Evolutionary conservation across 768 basidiomycete genomes (phyloP).

Genomic region (Podaxis pistillaris): DNA sequence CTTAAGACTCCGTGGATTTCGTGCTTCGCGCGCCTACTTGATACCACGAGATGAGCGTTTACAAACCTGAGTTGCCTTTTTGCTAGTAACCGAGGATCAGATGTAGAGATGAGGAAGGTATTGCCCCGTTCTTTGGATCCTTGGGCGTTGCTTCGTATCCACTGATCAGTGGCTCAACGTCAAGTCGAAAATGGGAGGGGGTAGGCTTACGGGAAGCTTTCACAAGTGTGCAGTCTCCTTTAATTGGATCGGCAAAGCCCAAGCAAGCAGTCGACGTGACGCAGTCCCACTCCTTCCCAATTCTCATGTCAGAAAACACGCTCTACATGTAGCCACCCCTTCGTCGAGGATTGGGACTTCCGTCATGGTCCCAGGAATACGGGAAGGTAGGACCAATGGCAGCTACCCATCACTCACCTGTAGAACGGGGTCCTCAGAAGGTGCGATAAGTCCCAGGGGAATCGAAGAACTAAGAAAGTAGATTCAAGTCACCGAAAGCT

Average conservation of each 20-base stretch:
- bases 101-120: conserved; percentile 1
- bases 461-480: not conserved
- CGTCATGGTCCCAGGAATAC: too few relatives aligned
- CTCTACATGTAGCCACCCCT: not conserved
- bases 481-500: not conserved
- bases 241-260: not conserved
- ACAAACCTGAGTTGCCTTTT: not conserved
- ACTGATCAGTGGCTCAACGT: not conserved
- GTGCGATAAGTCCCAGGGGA: not conserved
- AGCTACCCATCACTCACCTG: not conserved
- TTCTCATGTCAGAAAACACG: not conserved
- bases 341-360: too few relatives aligned
- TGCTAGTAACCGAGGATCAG: not conserved
- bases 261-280: not conserved
- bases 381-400: not conserved
- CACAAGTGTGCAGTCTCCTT: not conserved
- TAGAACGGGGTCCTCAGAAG: not conserved
- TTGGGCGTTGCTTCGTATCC: not conserved
- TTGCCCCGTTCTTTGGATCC: not conserved
- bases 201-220: not conserved
- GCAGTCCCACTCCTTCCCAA: not conserved
- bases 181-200: not conserved
- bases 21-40: not conserved
- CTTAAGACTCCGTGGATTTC: conserved; percentile 12
- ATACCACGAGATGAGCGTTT: not conserved